phyloP scores from a whole-genome alignment of 192 early-diverging fungal genomes.

The Coemansia sp. region DNA sequence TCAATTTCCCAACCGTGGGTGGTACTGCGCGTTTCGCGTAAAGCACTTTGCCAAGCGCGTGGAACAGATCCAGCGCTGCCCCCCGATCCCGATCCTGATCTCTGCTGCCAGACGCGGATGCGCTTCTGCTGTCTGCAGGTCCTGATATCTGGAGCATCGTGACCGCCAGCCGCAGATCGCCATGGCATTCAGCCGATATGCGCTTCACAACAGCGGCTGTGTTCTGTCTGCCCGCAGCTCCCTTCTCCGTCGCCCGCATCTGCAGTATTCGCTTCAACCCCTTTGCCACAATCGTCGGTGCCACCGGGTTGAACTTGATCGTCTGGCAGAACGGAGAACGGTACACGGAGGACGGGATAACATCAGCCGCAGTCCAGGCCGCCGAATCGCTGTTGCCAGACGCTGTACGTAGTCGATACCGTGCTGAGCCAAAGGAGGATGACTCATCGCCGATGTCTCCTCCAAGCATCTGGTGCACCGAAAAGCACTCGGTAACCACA shows the following conservation, averaged over 20 bases:
- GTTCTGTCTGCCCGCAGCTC: not conserved
- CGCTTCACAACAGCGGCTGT: conserved; percentile 30
- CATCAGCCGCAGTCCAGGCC: conserved; percentile 34
- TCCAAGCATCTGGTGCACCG: conserved; percentile 28
- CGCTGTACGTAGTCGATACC: conserved; percentile 4
- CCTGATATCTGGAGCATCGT: conserved; percentile 58
- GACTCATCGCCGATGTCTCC: conserved; percentile 12
- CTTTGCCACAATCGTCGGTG: conserved; percentile 63
- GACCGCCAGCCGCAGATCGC: conserved; percentile 61
- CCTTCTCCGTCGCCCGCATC: conserved; percentile 10
- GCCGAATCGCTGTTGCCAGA: not conserved
- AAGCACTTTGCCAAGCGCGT: conserved; percentile 64
- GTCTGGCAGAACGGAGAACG: conserved; percentile 33
- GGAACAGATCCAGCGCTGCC: conserved; percentile 58
- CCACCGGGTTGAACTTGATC: conserved; percentile 62
- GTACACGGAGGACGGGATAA: conserved; percentile 30
- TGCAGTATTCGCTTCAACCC: conserved; percentile 55
- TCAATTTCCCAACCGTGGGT: no score
- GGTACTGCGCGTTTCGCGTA: conserved; percentile 57
- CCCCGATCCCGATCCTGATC: conserved; percentile 15
- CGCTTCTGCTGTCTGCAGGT: not conserved
- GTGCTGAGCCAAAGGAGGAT: not conserved
- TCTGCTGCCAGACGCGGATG: not conserved
- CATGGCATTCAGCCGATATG: conserved; percentile 54
- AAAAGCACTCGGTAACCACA: conserved; percentile 41